A percentile compares a stretch with the other conserved stretches of the same genome.
These are phyloP conservation scores for Euptelea pleiosperma DNA, from an alignment of 164 flowering plant species.

Conservation along the genomic window DNA sequence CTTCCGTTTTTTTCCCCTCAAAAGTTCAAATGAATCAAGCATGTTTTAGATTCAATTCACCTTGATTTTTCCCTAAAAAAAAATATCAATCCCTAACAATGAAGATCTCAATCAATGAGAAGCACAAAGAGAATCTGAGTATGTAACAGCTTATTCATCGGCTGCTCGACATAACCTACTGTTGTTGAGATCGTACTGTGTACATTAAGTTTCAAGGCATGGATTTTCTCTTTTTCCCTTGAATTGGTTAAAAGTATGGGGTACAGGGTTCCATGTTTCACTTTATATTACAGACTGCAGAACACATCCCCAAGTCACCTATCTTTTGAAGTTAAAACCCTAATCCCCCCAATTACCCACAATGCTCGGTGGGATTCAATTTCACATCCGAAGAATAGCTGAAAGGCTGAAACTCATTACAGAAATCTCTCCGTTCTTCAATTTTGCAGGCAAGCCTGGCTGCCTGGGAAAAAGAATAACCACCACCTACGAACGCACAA, in stretches of 20 bases:
- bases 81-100: too few relatives aligned
- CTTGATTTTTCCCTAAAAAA: too few relatives aligned
- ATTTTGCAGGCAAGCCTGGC: neutral
- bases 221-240: neutral
- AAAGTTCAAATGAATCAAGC: too few relatives aligned
- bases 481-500: neutral
- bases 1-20: too few relatives aligned
- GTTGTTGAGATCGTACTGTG: too few relatives aligned
- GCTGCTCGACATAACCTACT: too few relatives aligned
- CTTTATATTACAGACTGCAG: conserved; percentile 4
- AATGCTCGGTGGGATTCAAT: neutral
- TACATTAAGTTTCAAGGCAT: too few relatives aligned
- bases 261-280: neutral
- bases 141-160: too few relatives aligned
- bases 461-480: neutral
- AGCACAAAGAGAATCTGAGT: too few relatives aligned
- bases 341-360: neutral
- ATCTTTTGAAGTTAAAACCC: neutral
- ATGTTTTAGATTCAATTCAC: too few relatives aligned
- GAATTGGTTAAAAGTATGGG: conserved; percentile 2
- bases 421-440: neutral
- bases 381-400: neutral
- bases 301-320: neutral
- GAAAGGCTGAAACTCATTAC: neutral
- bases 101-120: too few relatives aligned